Conservation (phyloP, 306 rosid genomes). For the Alnus rubra region DNA sequence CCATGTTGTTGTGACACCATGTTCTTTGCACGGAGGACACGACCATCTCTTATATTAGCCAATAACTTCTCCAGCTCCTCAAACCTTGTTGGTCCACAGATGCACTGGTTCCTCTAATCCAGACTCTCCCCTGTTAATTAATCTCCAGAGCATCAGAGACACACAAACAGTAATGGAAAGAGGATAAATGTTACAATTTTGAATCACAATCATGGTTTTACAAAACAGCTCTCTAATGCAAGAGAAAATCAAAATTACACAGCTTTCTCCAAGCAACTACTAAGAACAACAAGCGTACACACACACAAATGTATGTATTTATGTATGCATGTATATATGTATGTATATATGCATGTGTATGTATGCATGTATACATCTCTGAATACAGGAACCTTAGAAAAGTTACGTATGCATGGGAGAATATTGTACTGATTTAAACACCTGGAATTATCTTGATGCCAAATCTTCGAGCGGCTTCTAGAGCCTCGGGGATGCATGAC, state of each 20-base stretch:
- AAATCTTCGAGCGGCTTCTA: constrained; percentile 74
- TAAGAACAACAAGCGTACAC: no score
- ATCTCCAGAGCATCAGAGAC: constrained; percentile 27
- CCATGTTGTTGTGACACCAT: constrained; percentile 54
- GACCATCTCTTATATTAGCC: constrained; percentile 86
- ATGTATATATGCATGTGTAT: not conserved
- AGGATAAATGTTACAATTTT: constrained; percentile 9
- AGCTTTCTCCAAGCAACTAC: no score
- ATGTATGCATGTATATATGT: no score
- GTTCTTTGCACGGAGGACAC: constrained; percentile 80
- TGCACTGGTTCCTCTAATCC: constrained; percentile 89
- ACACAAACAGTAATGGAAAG: constrained; percentile 8
- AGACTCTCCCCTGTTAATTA: constrained; percentile 59
- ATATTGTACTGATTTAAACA: constrained; percentile 85
- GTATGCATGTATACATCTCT: constrained; percentile 1
- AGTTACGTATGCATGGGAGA: constrained; percentile 65
- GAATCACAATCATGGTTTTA: not conserved
- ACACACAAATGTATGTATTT: no score
- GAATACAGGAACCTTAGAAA: constrained; percentile 8
- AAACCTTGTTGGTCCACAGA: constrained; percentile 73
- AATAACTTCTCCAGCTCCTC: constrained; percentile 72
- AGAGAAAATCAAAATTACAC: not conserved
- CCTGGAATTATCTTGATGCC: constrained; percentile 95
- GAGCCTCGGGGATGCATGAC: constrained; percentile 89
- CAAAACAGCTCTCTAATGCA: not conserved